Base-by-base conservation (phyloP, 2,329 filamentous ascomycete genomes). In the Dryadomyces quercivorus region DNA sequence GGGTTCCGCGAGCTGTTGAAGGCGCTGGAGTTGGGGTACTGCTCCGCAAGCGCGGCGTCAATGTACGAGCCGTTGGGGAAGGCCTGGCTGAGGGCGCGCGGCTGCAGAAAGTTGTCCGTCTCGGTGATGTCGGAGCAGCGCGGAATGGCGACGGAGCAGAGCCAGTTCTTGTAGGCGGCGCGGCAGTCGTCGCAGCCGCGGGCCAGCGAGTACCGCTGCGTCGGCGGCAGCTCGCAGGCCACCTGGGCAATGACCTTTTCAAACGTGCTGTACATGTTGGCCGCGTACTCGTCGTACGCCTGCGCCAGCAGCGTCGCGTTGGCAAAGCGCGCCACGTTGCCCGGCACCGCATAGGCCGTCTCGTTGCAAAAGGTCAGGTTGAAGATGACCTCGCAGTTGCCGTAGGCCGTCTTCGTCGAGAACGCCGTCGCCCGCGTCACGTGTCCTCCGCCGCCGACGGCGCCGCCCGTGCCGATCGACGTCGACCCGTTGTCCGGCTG, bases 141-240 rank as follows among this genome's bases (percentile, higher is more conserved):
- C 1, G 93, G 93, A 58, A 98, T 93, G 16, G 83, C 86, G 31
- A 97, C 90, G 22, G 88, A 86, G 72, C 93, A 98, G 20, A 98
- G 82, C 93, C 93, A 98, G 63, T 83, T 76, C 67, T 94, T 96
- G 76, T 98, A 98, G 9, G 89, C 88, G 1, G 66, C 64, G 16
- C 75, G 80, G 69, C 93, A 98, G 67, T 94, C 79, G 46, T 73
- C 68, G 72, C 93, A 98, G 61, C 70, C 80, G 45, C 83, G 80
- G 1, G 82, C 86, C 15, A 97, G 81, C 1, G 90, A 95, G 70
- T 95, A 98, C 59, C 80, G 79, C 15, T 86, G 81, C 38, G 84
- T 83, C 1, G 78, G 70, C 0, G 79, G 78, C 2, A 88, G 85
- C 62, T 95, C 84, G 74, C 93, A 98, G 15, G 88, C 82, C 22